These are phyloP conservation scores for Penicillium antarcticum DNA, from an alignment of 495 filamentous ascomycete genomes.

Conservation along the genomic window DNA sequence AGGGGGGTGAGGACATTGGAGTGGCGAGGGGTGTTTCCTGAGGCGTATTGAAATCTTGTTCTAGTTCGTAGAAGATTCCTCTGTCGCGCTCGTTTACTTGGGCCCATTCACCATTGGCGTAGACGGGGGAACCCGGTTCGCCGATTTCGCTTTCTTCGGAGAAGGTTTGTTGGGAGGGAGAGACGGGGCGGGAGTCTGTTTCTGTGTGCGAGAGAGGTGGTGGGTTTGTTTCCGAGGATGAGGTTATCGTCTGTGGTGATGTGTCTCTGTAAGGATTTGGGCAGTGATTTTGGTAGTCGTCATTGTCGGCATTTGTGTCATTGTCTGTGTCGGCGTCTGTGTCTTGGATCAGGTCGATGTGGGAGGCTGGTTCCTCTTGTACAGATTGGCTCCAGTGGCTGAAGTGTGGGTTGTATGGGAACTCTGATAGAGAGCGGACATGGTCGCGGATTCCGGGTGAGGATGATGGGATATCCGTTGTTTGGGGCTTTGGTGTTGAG, in stretches of 20 bases:
- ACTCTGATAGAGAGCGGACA: constrained; percentile 23
- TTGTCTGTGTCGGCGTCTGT: too few species aligned
- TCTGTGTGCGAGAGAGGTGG: constrained; percentile 6
- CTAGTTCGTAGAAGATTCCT: constrained; percentile 19
- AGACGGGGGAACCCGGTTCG: constrained; percentile 36
- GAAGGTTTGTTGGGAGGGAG: constrained; percentile 21
- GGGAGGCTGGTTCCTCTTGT: neutral
- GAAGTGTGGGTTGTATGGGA: constrained; percentile 13
- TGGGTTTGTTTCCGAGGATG: constrained; percentile 16
- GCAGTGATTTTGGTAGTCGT: constrained; percentile 13
- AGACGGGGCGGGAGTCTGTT: constrained; percentile 9
- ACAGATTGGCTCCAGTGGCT: constrained; percentile 14
- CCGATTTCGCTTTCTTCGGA: constrained; percentile 31
- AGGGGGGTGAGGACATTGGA: neutral
- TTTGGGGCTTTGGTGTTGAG: constrained; percentile 16
- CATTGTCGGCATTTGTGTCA: neutral
- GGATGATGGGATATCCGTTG: constrained; percentile 17
- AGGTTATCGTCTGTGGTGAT: constrained; percentile 21
- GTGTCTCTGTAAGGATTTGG: constrained; percentile 17
- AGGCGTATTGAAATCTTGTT: neutral
- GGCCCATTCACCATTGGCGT: constrained; percentile 29
- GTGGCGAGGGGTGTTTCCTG: constrained; percentile 1
- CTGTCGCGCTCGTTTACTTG: constrained; percentile 25
- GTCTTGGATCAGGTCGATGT: too few species aligned
- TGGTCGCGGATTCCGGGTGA: constrained; percentile 21